Percentiles rank a stretch among this genome's conserved stretches.
These are phyloP conservation scores for Hemileccinum impolitum DNA, from an alignment of 768 basidiomycete genomes.

Conservation along the genomic window DNA sequence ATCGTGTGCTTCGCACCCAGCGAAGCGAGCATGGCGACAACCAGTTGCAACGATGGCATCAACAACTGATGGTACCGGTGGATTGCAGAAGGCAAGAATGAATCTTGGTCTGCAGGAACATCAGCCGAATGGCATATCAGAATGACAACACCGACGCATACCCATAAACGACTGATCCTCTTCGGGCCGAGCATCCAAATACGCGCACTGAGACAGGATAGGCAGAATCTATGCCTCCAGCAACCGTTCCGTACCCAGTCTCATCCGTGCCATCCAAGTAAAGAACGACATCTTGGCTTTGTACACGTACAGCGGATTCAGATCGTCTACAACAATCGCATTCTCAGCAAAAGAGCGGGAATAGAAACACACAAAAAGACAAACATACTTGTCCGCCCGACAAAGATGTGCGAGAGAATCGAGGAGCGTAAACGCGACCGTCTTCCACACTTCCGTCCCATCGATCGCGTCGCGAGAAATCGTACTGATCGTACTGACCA, in stretches of 20 bases:
- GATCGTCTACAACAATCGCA: slow-evolving; percentile 54
- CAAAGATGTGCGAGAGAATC: slow-evolving; percentile 78
- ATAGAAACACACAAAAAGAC: neutral
- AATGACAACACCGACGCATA: slow-evolving; percentile 31
- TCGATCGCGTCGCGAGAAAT: slow-evolving; percentile 91
- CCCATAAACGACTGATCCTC: slow-evolving; percentile 81
- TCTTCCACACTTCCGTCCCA: slow-evolving; percentile 96
- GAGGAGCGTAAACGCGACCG: slow-evolving; percentile 87
- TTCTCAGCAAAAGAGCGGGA: neutral
- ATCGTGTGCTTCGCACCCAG: slow-evolving; percentile 66
- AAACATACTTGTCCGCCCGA: slow-evolving; percentile 59
- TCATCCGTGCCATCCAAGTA: slow-evolving; percentile 76
- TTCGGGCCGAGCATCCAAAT: slow-evolving; percentile 80
- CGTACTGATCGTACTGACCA: slow-evolving; percentile 64
- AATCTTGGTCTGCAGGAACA: slow-evolving; percentile 59
- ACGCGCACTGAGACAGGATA: slow-evolving; percentile 80
- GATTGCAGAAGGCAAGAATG: slow-evolving; percentile 84
- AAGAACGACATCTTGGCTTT: slow-evolving; percentile 93
- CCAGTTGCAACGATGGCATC: slow-evolving; percentile 81
- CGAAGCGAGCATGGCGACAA: slow-evolving; percentile 74
- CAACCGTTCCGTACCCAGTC: slow-evolving; percentile 80
- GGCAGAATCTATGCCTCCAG: slow-evolving; percentile 75
- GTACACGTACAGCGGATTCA: slow-evolving; percentile 91
- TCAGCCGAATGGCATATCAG: slow-evolving; percentile 1
- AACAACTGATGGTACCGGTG: slow-evolving; percentile 90